Evolutionary conservation across 169 alveolate genomes (phyloP).

Genomic region (Neospora caninum): DNA sequence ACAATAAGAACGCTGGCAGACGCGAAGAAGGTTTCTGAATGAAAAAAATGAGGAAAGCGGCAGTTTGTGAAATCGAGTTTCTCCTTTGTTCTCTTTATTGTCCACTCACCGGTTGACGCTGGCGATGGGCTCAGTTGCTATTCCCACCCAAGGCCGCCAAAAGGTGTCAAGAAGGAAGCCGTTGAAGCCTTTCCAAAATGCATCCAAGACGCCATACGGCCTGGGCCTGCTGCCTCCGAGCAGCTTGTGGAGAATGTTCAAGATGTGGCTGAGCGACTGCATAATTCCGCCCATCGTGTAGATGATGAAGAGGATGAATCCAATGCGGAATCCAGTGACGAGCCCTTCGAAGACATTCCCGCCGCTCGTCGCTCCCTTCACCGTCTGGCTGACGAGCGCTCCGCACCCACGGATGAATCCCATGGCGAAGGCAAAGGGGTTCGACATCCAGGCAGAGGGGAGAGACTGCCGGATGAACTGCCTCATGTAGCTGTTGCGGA

Average conservation of each 20-base stretch:
- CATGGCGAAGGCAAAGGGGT: constrained; percentile 85
- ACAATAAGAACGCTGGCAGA: too few species aligned
- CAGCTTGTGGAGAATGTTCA: constrained; percentile 86
- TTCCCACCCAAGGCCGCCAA: constrained; percentile 88
- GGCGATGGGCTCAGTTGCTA: constrained; percentile 78
- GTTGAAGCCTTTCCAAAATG: constrained; percentile 87
- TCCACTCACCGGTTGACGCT: constrained; percentile 75
- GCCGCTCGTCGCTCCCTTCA: constrained; percentile 78
- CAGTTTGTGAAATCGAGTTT: too few species aligned
- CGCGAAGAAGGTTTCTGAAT: too few species aligned
- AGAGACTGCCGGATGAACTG: constrained; percentile 88
- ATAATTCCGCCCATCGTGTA: constrained; percentile 89
- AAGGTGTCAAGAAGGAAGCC: constrained; percentile 87
- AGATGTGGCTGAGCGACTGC: constrained; percentile 86
- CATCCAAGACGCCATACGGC: constrained; percentile 90
- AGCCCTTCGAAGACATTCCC: constrained; percentile 85
- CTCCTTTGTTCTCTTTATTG: not conserved
- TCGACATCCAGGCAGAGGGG: constrained; percentile 90
- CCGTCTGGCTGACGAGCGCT: constrained; percentile 81
- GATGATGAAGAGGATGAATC: constrained; percentile 84
- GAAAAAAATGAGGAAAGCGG: too few species aligned
- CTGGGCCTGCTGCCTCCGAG: constrained; percentile 89
- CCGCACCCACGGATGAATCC: constrained; percentile 85
- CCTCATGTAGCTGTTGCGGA: constrained; percentile 84
- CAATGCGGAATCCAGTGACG: constrained; percentile 86